These are phyloP conservation scores for Oxytropis ochrocephala DNA, from an alignment of 306 rosid species.

Conservation along the genomic window DNA sequence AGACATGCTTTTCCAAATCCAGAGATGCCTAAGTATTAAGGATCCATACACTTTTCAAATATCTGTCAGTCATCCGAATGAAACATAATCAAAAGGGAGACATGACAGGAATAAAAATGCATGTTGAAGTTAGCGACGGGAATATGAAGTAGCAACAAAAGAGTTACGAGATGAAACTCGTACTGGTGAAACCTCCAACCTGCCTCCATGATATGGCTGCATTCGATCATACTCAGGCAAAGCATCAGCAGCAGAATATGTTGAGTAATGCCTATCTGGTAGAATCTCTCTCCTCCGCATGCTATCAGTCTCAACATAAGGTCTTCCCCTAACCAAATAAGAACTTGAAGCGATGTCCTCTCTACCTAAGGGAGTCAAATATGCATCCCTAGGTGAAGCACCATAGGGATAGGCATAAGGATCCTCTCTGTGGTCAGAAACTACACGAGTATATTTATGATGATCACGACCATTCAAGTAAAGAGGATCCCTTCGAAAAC, in stretches of 20 bases:
- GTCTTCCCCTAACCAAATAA: conserved; percentile 36
- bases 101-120: background rate
- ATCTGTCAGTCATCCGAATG: background rate
- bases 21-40: background rate
- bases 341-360: conserved; percentile 45
- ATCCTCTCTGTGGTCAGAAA: too few relatives aligned
- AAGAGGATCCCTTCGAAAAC: conserved; percentile 28
- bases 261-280: too few relatives aligned
- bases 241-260: too few relatives aligned
- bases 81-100: background rate
- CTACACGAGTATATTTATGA: conserved; percentile 26
- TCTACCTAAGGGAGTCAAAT: conserved; percentile 39
- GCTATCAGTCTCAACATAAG: conserved; percentile 31
- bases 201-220: too few relatives aligned
- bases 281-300: too few relatives aligned
- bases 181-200: too few relatives aligned
- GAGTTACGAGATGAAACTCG: conserved; percentile 73
- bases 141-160: conserved; percentile 40
- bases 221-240: too few relatives aligned
- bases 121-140: conserved; percentile 27
- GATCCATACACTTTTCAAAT: background rate
- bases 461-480: conserved; percentile 43
- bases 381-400: conserved; percentile 36
- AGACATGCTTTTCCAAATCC: background rate
- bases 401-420: conserved; percentile 28